phyloP scores from a whole-genome alignment of 768 basidiomycete genomes.

The Leccinum disarticulatum region DNA sequence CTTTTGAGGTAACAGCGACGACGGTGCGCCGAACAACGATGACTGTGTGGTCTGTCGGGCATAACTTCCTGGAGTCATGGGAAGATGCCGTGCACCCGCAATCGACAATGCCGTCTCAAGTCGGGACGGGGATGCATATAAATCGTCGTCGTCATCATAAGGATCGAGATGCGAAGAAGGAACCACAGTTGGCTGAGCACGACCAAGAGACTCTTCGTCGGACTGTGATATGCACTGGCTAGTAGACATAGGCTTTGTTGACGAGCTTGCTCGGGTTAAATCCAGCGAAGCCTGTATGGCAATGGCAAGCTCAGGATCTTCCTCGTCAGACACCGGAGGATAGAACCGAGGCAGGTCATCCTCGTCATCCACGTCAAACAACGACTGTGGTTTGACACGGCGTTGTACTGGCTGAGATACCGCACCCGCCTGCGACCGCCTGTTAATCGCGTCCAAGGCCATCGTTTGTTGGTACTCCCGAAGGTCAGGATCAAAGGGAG shows the following conservation, averaged over 20 bases:
- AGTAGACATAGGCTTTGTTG: slow-evolving; percentile 7
- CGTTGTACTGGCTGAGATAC: slow-evolving; percentile 31
- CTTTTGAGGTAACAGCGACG: slow-evolving; percentile 28
- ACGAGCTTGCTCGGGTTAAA: slow-evolving; percentile 6
- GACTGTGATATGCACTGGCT: slow-evolving; percentile 7
- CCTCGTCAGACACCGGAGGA: slow-evolving; percentile 37
- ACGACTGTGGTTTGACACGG: slow-evolving; percentile 39
- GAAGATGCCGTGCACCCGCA: slow-evolving; percentile 52
- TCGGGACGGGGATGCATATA: slow-evolving; percentile 51
- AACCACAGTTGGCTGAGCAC: neutral
- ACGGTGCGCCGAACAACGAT: slow-evolving; percentile 40
- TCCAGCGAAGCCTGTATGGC: slow-evolving; percentile 66
- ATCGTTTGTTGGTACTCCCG: slow-evolving; percentile 59
- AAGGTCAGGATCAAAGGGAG: slow-evolving; percentile 56
- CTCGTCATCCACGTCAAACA: slow-evolving; percentile 57
- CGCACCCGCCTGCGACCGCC: slow-evolving; percentile 41
- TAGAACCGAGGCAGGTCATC: slow-evolving; percentile 34
- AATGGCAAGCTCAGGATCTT: slow-evolving; percentile 56
- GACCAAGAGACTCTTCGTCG: neutral
- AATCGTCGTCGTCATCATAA: slow-evolving; percentile 44
- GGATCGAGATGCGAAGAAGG: neutral
- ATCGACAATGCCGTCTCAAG: slow-evolving; percentile 70
- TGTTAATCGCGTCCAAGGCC: slow-evolving; percentile 60
- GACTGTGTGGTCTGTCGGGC: slow-evolving; percentile 14
- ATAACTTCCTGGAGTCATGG: slow-evolving; percentile 14